Base-by-base conservation (phyloP, 768 basidiomycete species). In the Lactarius psammicola region DNA sequence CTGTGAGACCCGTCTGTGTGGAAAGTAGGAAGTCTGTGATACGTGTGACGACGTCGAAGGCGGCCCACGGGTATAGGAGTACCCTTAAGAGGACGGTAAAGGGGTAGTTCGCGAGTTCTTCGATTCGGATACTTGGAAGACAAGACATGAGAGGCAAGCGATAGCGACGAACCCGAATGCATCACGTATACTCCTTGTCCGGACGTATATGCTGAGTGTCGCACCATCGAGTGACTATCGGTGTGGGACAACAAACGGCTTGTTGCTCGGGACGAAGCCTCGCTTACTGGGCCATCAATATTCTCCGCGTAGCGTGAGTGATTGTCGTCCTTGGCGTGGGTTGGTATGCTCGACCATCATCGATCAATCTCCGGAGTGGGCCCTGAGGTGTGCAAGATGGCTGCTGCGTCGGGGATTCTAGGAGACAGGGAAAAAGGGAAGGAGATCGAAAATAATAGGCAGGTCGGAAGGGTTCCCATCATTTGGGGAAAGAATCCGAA, bases 91-190 rank as follows among this genome's bases (percentile, higher is more conserved):
- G 4, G 26, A 9, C 33, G 36, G 60, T 30, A 53, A 17, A 15
- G 56, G 65, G 49, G 65, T 7, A 59, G 15, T 3, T 63, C 56
- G 18, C 60, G 65, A 9, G 60, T 42, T 59, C 15, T 66, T 59
- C 61, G 51, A 26, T 26, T 56, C 10, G 31, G 8, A n/a, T 15
- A 3, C 10, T 23, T 40, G 38, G 49, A 49, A 26, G 44, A 28
- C 5, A 31, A 1, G n/a, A 36, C 11, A 4, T 51, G 49, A n/a
- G 60, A 53, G 11, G 31, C 6, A 42, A 66, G 60, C 18, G 65
- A 66, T 7, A 62, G 38, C 23, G 60, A 62, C n/a, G 61, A 66
- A n/a, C 30, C 31, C 3, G 65, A 66, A n/a, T 28, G 49, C 31
- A 26, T 4, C 20, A 36, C 38, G 2, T 58, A 57, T 13, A 36